Base-by-base conservation (phyloP, 768 basidiomycete genomes). In the Sarcomyxa edulis region DNA sequence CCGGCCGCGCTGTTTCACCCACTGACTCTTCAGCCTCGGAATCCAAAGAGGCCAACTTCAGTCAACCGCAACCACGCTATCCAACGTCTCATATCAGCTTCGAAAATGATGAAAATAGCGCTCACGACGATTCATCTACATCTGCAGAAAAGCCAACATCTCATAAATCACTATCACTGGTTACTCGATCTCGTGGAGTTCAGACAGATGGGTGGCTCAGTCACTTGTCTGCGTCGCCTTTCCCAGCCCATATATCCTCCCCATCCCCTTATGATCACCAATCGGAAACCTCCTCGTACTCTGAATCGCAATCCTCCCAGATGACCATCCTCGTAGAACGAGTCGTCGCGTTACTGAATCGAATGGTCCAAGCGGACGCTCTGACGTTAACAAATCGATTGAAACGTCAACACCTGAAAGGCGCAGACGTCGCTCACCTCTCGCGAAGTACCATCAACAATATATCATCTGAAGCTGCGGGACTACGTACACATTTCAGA, bases 371-470 rank as follows among this genome's bases (percentile, higher is more conserved):
- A 45, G 83, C 93, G 1, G 94, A 98, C 48, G 83, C 94, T 2
- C 69, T 84, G 15, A 92, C 90, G 2, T 68, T 98, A 28, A 90
- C 89, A 22, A 87, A 86, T 46, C 81, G 96, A 19, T 67, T 98
- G 19, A 94, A 90, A 60, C 83, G 92, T 40, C 94, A 97, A 49
- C 79, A 93, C 50, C 70, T 98, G 14, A 76, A 76, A 42, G 84
- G 84, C 16, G 85, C 90, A 7, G 92, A 96, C 48, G 74, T 97
- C 21, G 76, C 79, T 21, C 85, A 96, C 55, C 71, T 98, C 12
- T 94, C 92, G 0, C 79, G 84, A 31, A 76, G 74, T 18, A 96
- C 92, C 0, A 71, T 98, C 42, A 73, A 74, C 41, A 71, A 72
- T 35, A 78, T 99, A 35, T 52, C 91, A 10, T 61, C 70, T 18